Conservation (phyloP, 2,329 filamentous ascomycete genomes). For the Alternaria dauci region DNA sequence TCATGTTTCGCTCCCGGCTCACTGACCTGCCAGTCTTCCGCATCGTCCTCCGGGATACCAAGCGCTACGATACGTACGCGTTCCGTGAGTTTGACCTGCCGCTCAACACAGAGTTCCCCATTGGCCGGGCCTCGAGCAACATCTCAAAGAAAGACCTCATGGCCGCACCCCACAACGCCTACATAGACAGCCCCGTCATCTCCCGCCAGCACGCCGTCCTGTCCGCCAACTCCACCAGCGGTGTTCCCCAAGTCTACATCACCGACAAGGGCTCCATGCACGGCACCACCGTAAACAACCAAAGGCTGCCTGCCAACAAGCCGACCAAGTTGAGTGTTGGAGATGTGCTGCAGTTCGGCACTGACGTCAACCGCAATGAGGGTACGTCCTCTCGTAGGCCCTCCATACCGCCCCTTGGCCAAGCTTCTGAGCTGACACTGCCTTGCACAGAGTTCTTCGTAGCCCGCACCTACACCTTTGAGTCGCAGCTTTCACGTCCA, state of each 20-base stretch:
- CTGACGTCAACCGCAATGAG: slow-evolving; percentile 46
- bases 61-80: slow-evolving; percentile 53
- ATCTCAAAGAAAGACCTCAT: slow-evolving; percentile 52
- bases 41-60: slow-evolving; percentile 42
- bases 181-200: slow-evolving; percentile 76
- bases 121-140: slow-evolving; percentile 57
- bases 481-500: slow-evolving; percentile 24
- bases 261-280: slow-evolving; percentile 68
- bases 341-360: slow-evolving; percentile 49
- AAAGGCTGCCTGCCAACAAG: slow-evolving; percentile 31
- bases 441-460: slow-evolving; percentile 38
- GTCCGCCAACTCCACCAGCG: slow-evolving; percentile 28
- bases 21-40: slow-evolving; percentile 35
- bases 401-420: neutral
- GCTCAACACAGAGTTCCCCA: slow-evolving; percentile 37
- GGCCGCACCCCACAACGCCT: slow-evolving; percentile 64
- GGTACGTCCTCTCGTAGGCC: slow-evolving; percentile 30
- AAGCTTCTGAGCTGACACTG: slow-evolving; percentile 16
- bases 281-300: slow-evolving; percentile 65
- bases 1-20: slow-evolving; percentile 4
- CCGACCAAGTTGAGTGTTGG: slow-evolving; percentile 39
- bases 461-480: slow-evolving; percentile 44
- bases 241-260: slow-evolving; percentile 54
- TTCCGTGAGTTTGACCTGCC: slow-evolving; percentile 43
- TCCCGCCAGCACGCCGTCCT: slow-evolving; percentile 71